phyloP scores from a whole-genome alignment of 345 rosid species.

The Mallotus nudiflorus region DNA sequence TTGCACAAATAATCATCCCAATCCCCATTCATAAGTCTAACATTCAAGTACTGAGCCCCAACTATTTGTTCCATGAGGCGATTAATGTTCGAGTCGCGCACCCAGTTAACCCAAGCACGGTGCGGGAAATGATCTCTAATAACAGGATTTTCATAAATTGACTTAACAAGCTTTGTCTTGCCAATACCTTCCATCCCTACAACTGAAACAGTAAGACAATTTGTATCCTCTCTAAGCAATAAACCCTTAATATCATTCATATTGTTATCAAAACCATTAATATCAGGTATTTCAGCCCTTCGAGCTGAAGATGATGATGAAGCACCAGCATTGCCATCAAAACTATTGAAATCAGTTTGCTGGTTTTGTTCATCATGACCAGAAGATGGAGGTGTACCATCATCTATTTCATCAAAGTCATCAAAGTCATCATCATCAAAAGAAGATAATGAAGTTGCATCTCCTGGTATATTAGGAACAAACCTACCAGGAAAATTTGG shows the following conservation, averaged over 20 bases:
- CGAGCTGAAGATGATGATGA: constrained; percentile 11
- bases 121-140: constrained; percentile 9
- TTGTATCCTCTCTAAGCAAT: constrained; percentile 6
- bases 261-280: not conserved
- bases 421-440: constrained; percentile 20
- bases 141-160: constrained; percentile 6
- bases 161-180: constrained; percentile 22
- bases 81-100: constrained; percentile 3
- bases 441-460: constrained; percentile 18
- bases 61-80: constrained; percentile 1
- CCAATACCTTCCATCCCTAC: constrained; percentile 21
- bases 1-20: constrained; percentile 17
- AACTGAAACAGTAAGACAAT: constrained; percentile 12
- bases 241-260: constrained; percentile 10
- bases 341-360: not conserved
- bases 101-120: constrained; percentile 22
- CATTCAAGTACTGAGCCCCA: not conserved
- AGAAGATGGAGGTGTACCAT: constrained; percentile 3
- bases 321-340: constrained; percentile 15
- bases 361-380: constrained; percentile 8
- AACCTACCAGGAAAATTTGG: constrained; percentile 6
- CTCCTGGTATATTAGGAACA: constrained; percentile 13
- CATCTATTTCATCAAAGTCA: constrained; percentile 16
- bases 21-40: constrained; percentile 13
- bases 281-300: constrained; percentile 12